Conservation (phyloP, 179 eudicot species). For the Patellifolia procumbens region DNA sequence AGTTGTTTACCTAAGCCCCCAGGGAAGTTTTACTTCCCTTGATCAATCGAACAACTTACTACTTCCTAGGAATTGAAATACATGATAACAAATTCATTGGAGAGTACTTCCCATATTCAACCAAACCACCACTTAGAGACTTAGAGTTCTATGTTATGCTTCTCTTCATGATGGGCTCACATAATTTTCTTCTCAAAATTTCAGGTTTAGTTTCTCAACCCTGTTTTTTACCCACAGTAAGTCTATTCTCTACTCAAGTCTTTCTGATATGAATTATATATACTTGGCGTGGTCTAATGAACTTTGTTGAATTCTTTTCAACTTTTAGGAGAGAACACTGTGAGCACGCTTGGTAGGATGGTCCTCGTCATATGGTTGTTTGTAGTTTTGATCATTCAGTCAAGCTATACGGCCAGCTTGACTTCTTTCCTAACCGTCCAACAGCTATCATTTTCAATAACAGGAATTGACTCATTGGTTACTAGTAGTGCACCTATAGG, state of each 20-base stretch:
- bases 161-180: slow-evolving; percentile 4
- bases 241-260: slow-evolving; percentile 26
- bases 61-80: too few relatives aligned
- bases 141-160: slow-evolving; percentile 14
- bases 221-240: slow-evolving; percentile 79
- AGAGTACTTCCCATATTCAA: too few relatives aligned
- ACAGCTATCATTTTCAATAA: slow-evolving; percentile 53
- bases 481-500: slow-evolving; percentile 48
- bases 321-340: slow-evolving; percentile 56
- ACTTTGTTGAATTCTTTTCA: neutral
- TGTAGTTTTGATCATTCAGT: slow-evolving; percentile 63
- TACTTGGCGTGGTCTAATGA: neutral
- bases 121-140: too few relatives aligned
- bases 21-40: too few relatives aligned
- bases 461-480: slow-evolving; percentile 56
- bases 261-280: neutral
- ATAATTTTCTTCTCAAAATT: slow-evolving; percentile 21
- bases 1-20: too few relatives aligned
- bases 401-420: slow-evolving; percentile 75
- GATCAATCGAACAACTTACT: too few relatives aligned
- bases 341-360: slow-evolving; percentile 67
- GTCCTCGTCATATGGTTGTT: slow-evolving; percentile 69
- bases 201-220: slow-evolving; percentile 88
- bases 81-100: too few relatives aligned
- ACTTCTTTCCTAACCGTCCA: slow-evolving; percentile 68